Percentiles rank a stretch among this genome's conserved stretches.
Evolutionary conservation across 352 stramenopile species (phyloP).

Genomic region (Phytopythium oedochilum): DNA sequence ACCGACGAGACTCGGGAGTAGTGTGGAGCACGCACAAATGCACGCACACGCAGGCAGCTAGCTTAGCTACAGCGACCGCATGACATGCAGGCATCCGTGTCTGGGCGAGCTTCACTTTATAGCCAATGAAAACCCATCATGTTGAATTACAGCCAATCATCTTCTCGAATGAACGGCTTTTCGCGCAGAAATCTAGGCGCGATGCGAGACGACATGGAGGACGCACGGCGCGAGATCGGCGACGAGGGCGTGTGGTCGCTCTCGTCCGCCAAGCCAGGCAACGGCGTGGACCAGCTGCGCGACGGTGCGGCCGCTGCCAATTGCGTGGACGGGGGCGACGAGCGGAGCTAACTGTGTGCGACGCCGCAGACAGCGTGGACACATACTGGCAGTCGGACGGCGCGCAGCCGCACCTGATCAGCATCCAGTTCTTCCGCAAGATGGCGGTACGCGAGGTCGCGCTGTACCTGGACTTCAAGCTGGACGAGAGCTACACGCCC

Average conservation of each 20-base stretch:
- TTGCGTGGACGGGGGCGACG: neutral
- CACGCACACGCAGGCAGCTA: too few relatives aligned
- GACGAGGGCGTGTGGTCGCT: constrained; percentile 94
- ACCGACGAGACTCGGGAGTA: constrained; percentile 2
- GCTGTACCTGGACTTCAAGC: constrained; percentile 97
- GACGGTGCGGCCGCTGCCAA: constrained; percentile 82
- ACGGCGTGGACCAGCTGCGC: constrained; percentile 95
- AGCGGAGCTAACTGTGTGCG: neutral
- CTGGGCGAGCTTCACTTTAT: too few relatives aligned
- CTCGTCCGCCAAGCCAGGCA: constrained; percentile 96
- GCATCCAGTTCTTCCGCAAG: constrained; percentile 96
- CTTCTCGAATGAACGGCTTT: too few relatives aligned
- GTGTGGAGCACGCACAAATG: too few relatives aligned
- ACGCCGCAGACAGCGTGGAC: constrained; percentile 83
- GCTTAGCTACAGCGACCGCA: too few relatives aligned
- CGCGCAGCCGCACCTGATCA: constrained; percentile 95
- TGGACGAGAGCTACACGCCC: constrained; percentile 98
- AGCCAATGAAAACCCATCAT: too few relatives aligned
- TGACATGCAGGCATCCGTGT: too few relatives aligned
- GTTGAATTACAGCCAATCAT: neutral
- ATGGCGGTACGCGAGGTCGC: constrained; percentile 92
- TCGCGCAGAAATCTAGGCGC: neutral
- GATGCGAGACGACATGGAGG: neutral
- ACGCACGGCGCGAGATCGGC: constrained; percentile 60
- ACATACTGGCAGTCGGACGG: constrained; percentile 98